Percentiles rank a stretch among this genome's conserved stretches.
Conservation (phyloP, 768 basidiomycete genomes). For the Tulasnella sp. region DNA sequence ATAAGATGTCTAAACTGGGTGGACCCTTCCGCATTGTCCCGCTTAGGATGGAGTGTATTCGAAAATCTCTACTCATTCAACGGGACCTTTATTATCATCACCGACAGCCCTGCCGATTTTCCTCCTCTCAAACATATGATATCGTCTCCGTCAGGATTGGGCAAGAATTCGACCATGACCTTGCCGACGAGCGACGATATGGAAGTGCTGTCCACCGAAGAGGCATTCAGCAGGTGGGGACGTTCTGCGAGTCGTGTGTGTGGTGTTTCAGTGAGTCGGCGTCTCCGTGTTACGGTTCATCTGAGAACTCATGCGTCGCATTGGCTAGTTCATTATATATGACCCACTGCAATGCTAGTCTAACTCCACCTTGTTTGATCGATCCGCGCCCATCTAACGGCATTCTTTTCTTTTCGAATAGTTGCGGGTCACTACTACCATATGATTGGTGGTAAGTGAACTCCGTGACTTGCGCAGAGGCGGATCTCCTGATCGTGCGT, state of each 20-base stretch:
- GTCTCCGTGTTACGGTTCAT: no score
- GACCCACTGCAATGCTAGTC: conserved; percentile 73
- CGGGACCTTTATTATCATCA: no score
- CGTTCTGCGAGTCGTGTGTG: conserved; percentile 54
- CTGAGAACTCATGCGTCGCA: no score
- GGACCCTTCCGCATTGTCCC: no score
- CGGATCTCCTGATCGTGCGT: neutral
- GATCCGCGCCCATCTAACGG: conserved; percentile 19
- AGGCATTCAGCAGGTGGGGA: conserved; percentile 60
- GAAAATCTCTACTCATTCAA: no score
- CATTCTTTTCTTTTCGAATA: conserved; percentile 27
- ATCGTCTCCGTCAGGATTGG: conserved; percentile 51
- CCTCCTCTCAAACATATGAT: conserved; percentile 58
- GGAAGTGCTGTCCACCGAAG: conserved; percentile 52
- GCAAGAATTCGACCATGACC: conserved; percentile 43
- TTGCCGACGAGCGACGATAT: conserved; percentile 71
- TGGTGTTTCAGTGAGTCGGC: conserved; percentile 50
- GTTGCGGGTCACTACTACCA: conserved; percentile 16
- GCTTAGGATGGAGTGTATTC: no score
- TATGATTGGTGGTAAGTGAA: neutral
- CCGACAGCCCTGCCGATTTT: conserved; percentile 52
- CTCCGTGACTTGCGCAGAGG: neutral
- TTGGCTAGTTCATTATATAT: conserved; percentile 76
- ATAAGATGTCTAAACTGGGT: no score
- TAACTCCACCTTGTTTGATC: neutral